Evolutionary conservation across 768 basidiomycete species (phyloP), one percentile per base, ranked within the genome.

Genomic region (Clavulina sp.): DNA sequence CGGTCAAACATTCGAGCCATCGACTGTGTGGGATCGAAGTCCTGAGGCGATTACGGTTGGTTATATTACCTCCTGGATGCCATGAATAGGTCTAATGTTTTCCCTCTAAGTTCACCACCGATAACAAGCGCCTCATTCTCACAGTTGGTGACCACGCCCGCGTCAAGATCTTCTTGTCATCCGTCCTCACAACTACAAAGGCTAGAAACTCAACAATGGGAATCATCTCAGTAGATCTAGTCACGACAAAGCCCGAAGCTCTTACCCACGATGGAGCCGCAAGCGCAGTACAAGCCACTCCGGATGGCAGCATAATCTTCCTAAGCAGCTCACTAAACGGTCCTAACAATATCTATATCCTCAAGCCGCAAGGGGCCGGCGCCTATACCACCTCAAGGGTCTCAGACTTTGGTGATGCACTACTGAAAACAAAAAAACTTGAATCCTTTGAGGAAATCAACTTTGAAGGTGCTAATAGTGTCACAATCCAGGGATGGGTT

Each of bases 401-500:
- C 36, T 87, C 92, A 2, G 59, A 65, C 34, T 80, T 93, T 62
- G 73, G 81, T 0, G 69, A 68, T 38, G 62, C 69, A 5, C 70
- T 70, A 4, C 64, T 89, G 48, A 64, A 71, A 48, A 72, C 66
- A 5, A 86, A 82, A 64, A 52, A 65, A 23, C 68, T 93, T 34
- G 67, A 68, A 52, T 60, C 63, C 5, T 84, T 81, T 13, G 81
- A 92, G 58, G 78, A 85, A 52, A 85, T 96, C 60, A 88, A 81
- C 78, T 96, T 95, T 68, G 74, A 77, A 54, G 93, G 93, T 6
- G 85, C 84, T 2, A 66, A 57, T n/a, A 36, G 80, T 57, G 74
- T 76, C 6, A 75, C 73, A 62, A 78, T 96, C 16, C 91, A 95
- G 41, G 89, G 87, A 4, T 96, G 81, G 81, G 68, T 78, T 13